Conservation (phyloP, 2,329 filamentous ascomycete species). For the Phyllosticta paracitricarpa region DNA sequence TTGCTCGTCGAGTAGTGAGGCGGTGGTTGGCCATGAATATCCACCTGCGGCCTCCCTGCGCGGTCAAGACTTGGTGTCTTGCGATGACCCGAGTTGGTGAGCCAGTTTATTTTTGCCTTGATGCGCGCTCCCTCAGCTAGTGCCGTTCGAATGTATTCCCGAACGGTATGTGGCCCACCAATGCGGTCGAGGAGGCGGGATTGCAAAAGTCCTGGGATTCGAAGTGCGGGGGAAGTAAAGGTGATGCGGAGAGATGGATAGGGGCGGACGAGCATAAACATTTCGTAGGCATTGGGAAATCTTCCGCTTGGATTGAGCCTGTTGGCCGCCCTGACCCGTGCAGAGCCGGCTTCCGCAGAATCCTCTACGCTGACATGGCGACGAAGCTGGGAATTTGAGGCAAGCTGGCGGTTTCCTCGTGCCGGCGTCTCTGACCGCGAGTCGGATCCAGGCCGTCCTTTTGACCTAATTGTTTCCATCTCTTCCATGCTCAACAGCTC, state of each 20-base stretch:
- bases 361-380: constrained; percentile 29
- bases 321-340: constrained; percentile 14
- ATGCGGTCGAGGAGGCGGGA: constrained; percentile 35
- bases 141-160: constrained; percentile 44
- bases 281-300: constrained; percentile 45
- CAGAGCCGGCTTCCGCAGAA: constrained; percentile 15
- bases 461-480: constrained; percentile 42
- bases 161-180: constrained; percentile 39
- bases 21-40: not conserved
- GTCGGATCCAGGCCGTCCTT: constrained; percentile 50
- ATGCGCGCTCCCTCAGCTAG: constrained; percentile 57
- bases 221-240: constrained; percentile 36
- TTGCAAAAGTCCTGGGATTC: constrained; percentile 36
- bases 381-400: constrained; percentile 25
- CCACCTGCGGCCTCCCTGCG: not conserved
- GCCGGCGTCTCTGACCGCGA: constrained; percentile 40
- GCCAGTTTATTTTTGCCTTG: constrained; percentile 65
- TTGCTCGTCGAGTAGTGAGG: constrained; percentile 38
- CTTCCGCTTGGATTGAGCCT: constrained; percentile 27
- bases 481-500: constrained; percentile 26
- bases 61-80: not conserved
- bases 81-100: constrained; percentile 12
- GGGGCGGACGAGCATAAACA: constrained; percentile 39
- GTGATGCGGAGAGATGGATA: constrained; percentile 36
- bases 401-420: constrained; percentile 40